Conservation (phyloP, 257 asterid genomes). For the Cruciata laevipes region DNA sequence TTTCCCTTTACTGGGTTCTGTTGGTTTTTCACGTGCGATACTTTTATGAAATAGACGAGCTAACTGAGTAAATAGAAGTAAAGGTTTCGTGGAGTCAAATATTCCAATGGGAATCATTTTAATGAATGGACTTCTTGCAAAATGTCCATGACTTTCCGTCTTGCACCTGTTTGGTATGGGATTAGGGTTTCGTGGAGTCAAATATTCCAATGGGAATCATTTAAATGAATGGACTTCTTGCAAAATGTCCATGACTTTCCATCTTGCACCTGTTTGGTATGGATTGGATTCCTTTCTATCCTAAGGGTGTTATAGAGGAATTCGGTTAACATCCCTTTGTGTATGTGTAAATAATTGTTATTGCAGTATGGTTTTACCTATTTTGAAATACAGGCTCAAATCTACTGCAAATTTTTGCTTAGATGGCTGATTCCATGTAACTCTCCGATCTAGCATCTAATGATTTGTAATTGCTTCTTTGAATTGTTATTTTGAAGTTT, state of each 20-base stretch:
- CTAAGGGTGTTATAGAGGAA: neutral
- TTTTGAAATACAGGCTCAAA: neutral
- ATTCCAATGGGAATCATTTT: neutral
- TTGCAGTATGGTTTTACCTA: neutral
- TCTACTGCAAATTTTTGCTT: neutral
- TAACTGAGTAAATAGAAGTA: constrained; percentile 1
- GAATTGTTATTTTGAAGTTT: too few relatives aligned
- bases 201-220: neutral
- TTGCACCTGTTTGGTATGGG: neutral
- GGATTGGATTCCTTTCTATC: neutral
- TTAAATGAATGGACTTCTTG: neutral
- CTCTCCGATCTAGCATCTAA: neutral
- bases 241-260: neutral
- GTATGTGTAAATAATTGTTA: neutral
- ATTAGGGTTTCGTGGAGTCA: constrained; percentile 1
- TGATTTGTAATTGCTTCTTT: neutral
- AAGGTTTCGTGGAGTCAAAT: constrained; percentile 5
- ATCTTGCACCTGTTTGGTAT: neutral
- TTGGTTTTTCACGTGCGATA: constrained; percentile 1
- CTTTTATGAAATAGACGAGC: constrained; percentile 3
- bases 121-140: neutral
- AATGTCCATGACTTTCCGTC: neutral
- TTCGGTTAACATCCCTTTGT: neutral
- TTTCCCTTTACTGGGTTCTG: neutral
- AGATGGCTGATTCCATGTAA: neutral